Percentiles rank a stretch among this genome's conserved stretches.
Conservation (phyloP, 2,329 filamentous ascomycete genomes). For the Epicoccum nigrum region DNA sequence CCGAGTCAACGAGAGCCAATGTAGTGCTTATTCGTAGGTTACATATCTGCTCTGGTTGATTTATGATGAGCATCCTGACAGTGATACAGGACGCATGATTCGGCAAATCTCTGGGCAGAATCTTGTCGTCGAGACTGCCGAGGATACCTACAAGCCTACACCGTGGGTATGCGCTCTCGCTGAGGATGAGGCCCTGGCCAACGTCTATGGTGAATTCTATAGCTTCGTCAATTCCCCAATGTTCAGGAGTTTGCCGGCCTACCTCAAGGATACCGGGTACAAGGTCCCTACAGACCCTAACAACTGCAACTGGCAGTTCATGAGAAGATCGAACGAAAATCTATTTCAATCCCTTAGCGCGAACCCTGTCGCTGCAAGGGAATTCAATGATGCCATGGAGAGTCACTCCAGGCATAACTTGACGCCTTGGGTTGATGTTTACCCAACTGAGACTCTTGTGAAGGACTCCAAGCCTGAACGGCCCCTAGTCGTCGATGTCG, state of each 20-base stretch:
- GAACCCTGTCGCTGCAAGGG: constrained; percentile 15
- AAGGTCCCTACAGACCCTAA: constrained; percentile 17
- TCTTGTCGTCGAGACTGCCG: constrained; percentile 15
- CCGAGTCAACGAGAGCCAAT: constrained; percentile 13
- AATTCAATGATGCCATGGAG: constrained; percentile 19
- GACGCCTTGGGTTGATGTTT: constrained; percentile 21
- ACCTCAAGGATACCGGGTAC: constrained; percentile 15
- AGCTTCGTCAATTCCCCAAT: constrained; percentile 19
- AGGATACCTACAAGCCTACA: constrained; percentile 18
- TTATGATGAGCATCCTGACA: constrained; percentile 12
- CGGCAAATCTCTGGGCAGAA: constrained; percentile 19
- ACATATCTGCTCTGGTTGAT: constrained; percentile 12
- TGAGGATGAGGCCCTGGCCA: constrained; percentile 17
- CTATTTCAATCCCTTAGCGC: constrained; percentile 15
- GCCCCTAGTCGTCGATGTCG: constrained; percentile 51
- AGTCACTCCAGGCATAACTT: constrained; percentile 18
- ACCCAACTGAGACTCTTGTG: constrained; percentile 18
- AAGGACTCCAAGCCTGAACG: constrained; percentile 10
- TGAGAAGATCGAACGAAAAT: constrained; percentile 17
- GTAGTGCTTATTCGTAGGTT: constrained; percentile 19
- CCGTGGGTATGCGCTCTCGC: constrained; percentile 16
- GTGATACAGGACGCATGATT: constrained; percentile 17
- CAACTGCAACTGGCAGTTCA: constrained; percentile 19
- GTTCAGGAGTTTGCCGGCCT: constrained; percentile 18
- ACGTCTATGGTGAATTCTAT: constrained; percentile 18